Percentiles rank a stretch among this genome's conserved stretches.
Conservation (phyloP, 768 basidiomycete species). For the Pisolithus marmoratus region DNA sequence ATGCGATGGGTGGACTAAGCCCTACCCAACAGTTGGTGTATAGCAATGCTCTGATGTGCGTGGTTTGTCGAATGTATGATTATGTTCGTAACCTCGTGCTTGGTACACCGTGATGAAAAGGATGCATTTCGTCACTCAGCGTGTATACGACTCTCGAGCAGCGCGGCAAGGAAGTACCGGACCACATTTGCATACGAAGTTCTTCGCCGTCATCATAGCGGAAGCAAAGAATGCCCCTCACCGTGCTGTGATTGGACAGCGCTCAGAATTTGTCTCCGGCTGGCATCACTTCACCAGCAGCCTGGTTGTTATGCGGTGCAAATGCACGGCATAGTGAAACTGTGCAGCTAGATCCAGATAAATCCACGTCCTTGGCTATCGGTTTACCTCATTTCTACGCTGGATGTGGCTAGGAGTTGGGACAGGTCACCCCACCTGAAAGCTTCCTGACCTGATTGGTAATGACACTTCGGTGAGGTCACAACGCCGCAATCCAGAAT, state of each 20-base stretch:
- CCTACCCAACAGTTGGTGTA: slow-evolving; percentile 44
- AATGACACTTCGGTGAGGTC: no score
- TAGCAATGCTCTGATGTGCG: slow-evolving; percentile 95
- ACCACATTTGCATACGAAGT: slow-evolving; percentile 90
- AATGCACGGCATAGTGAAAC: no score
- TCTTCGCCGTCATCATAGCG: slow-evolving; percentile 87
- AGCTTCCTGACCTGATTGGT: no score
- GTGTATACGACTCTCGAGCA: slow-evolving; percentile 90
- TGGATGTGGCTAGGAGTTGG: slow-evolving; percentile 96
- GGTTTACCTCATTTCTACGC: slow-evolving; percentile 91
- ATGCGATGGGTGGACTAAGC: no score
- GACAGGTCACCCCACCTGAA: slow-evolving; percentile 32
- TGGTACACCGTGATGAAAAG: slow-evolving; percentile 94
- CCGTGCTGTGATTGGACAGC: slow-evolving; percentile 76
- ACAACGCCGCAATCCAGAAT: no score
- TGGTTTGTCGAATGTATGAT: slow-evolving; percentile 15
- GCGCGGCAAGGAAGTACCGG: slow-evolving; percentile 73
- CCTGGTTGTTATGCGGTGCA: no score
- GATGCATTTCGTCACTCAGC: slow-evolving; percentile 84
- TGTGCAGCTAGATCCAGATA: slow-evolving; percentile 62
- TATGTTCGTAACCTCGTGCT: not conserved
- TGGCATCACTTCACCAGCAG: slow-evolving; percentile 90
- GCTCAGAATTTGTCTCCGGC: slow-evolving; percentile 77
- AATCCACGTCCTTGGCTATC: slow-evolving; percentile 90
- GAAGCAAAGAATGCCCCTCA: slow-evolving; percentile 92